Evolutionary conservation across 1,139 yeast genomes (phyloP).

Genomic region (Magnusiomyces starmeri): DNA sequence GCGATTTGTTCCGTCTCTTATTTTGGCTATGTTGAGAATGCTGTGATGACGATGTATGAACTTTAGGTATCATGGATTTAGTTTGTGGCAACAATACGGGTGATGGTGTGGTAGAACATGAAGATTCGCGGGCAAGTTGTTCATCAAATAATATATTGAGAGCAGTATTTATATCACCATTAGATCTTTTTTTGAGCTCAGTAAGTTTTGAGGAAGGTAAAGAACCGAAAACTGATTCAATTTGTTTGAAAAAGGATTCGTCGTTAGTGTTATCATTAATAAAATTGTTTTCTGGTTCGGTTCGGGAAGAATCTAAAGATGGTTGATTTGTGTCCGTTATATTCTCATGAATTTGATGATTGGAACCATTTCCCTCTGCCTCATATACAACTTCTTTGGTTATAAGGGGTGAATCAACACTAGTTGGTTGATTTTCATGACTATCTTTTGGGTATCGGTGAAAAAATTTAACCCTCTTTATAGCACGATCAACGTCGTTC

Average conservation of each 20-base stretch:
- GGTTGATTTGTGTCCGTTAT: neutral
- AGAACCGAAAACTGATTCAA: conserved; percentile 26
- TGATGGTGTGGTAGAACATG: too few species aligned
- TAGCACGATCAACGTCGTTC: too few species aligned
- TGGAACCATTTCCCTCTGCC: neutral
- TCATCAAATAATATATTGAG: conserved; percentile 27
- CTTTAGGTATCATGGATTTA: too few species aligned
- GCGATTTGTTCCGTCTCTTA: too few species aligned
- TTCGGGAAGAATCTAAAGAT: too few species aligned
- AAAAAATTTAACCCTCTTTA: conserved; percentile 6
- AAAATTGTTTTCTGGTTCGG: neutral
- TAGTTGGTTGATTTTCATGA: neutral
- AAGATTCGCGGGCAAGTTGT: too few species aligned
- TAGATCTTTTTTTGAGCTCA: conserved; percentile 21
- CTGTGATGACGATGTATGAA: too few species aligned
- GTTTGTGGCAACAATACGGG: too few species aligned
- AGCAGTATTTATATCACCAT: conserved; percentile 28
- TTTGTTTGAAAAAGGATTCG: conserved; percentile 17
- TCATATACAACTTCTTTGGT: neutral
- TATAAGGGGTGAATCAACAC: neutral
- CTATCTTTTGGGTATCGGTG: conserved; percentile 1
- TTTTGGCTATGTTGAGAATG: too few species aligned
- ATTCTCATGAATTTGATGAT: neutral
- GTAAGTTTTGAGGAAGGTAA: conserved; percentile 17
- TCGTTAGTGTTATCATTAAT: neutral